These are phyloP conservation scores for Vitellaria paradoxa DNA, from an alignment of 179 eudicot species.

Conservation along the genomic window DNA sequence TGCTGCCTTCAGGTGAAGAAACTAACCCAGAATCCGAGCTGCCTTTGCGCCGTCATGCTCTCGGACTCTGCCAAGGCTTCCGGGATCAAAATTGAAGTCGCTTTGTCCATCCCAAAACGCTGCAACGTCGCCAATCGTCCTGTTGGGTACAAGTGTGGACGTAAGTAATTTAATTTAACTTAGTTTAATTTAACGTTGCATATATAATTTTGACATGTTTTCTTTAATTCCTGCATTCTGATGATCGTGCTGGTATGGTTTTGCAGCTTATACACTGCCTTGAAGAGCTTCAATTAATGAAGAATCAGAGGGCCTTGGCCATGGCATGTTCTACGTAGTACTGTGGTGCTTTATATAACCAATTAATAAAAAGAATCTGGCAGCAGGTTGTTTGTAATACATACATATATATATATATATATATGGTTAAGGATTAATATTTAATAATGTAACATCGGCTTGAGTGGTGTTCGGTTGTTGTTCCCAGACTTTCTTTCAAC, in stretches of 20 bases:
- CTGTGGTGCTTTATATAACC: no score
- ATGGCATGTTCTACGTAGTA: no score
- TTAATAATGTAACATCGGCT: no score
- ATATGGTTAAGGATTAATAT: no score
- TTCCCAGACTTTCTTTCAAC: no score
- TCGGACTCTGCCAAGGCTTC: constrained; percentile 42
- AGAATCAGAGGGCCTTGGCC: no score
- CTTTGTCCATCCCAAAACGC: constrained; percentile 50
- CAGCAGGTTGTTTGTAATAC: no score
- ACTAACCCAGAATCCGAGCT: neutral
- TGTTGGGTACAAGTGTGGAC: constrained; percentile 50
- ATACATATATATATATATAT: no score
- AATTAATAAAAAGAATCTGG: no score
- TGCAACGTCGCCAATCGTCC: constrained; percentile 46
- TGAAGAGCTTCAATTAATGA: neutral
- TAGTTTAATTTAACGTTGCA: no score
- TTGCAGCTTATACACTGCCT: constrained; percentile 1
- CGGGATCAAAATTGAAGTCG: constrained; percentile 38
- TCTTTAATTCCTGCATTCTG: neutral
- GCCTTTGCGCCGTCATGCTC: constrained; percentile 27
- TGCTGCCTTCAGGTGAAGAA: constrained; percentile 38
- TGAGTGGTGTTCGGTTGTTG: no score
- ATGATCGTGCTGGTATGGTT: neutral
- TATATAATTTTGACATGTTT: neutral
- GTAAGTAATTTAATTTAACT: constrained; percentile 22